Conservation (phyloP, 192 early-diverging fungal genomes). For the Gonapodya prolifera region DNA sequence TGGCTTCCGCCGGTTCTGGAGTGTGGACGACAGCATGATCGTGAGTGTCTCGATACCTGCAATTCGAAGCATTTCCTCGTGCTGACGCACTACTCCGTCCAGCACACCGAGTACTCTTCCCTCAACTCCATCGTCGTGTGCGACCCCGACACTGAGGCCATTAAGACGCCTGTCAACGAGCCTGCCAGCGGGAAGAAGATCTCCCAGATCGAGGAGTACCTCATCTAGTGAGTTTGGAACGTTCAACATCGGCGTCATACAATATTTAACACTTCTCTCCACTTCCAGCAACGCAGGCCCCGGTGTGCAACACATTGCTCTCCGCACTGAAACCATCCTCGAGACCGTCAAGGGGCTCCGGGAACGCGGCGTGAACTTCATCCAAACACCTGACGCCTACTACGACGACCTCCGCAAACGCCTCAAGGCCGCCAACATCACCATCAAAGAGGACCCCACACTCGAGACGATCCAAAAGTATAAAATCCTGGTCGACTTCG, state of each 20-base stretch:
- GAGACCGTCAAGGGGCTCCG: constrained; percentile 64
- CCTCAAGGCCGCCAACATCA: constrained; percentile 52
- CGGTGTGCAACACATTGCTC: constrained; percentile 87
- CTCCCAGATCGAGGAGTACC: constrained; percentile 90
- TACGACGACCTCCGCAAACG: constrained; percentile 65
- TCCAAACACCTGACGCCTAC: constrained; percentile 71
- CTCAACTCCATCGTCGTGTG: constrained; percentile 93
- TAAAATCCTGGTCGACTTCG: constrained; percentile 84
- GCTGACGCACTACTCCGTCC: neutral
- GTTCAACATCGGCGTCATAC: constrained; percentile 30
- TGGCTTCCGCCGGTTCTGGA: constrained; percentile 98
- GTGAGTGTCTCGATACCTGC: constrained; percentile 19
- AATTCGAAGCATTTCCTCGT: neutral
- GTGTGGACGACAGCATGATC: constrained; percentile 92
- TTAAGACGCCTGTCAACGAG: constrained; percentile 98
- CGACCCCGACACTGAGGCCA: constrained; percentile 62
- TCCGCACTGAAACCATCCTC: constrained; percentile 81
- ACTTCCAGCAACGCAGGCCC: constrained; percentile 36
- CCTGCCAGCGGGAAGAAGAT: constrained; percentile 86
- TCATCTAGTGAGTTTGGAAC: constrained; percentile 69
- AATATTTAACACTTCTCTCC: neutral
- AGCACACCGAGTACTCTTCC: constrained; percentile 84
- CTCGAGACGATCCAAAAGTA: constrained; percentile 70
- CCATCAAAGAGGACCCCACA: constrained; percentile 72
- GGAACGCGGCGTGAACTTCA: constrained; percentile 80